Evolutionary conservation across 192 early-diverging fungal species (phyloP).

Genomic region (Tieghemiomyces parasiticus): DNA sequence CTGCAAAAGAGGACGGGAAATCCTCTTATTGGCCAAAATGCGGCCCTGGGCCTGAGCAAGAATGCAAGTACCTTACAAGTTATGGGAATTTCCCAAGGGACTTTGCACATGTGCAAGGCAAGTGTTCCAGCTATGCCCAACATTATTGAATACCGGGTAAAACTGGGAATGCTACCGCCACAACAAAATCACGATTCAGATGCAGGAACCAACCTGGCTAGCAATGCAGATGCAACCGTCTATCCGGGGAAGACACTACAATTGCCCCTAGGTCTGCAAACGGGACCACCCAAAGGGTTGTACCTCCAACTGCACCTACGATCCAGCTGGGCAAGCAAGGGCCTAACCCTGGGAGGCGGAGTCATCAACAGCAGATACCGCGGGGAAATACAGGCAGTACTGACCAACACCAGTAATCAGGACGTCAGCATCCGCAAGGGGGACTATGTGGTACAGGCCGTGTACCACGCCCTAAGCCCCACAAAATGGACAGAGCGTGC

Average conservation of each 20-base stretch:
- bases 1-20: too few relatives aligned
- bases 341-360: neutral
- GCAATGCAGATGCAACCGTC: too few relatives aligned
- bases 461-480: neutral
- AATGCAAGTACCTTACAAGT: too few relatives aligned
- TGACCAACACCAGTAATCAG: neutral
- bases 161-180: too few relatives aligned
- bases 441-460: neutral
- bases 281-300: neutral
- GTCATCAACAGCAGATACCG: neutral
- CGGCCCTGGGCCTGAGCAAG: too few relatives aligned
- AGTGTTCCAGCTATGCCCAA: too few relatives aligned
- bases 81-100: too few relatives aligned
- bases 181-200: too few relatives aligned
- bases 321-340: neutral
- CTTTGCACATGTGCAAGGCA: too few relatives aligned
- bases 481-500: neutral
- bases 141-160: too few relatives aligned
- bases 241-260: neutral
- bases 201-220: too few relatives aligned
- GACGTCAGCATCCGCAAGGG: neutral
- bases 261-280: neutral
- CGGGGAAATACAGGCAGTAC: neutral
- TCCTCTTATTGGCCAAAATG: too few relatives aligned
- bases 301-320: neutral